Base-by-base conservation (phyloP, 202 grass and related monocot species). In the Setaria viridis region DNA sequence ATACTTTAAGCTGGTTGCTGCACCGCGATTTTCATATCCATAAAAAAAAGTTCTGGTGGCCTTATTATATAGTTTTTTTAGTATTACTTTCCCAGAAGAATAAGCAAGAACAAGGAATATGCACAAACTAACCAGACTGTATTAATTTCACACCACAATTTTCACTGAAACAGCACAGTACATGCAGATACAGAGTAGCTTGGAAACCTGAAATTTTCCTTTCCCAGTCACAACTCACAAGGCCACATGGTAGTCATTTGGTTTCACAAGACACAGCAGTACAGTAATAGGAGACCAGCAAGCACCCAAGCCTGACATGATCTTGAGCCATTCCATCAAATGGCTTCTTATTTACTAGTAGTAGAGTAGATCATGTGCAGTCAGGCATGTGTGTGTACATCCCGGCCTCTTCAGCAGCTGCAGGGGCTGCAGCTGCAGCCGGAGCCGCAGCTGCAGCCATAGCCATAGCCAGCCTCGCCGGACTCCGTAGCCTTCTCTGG, bases 341-440 rank as follows among this genome's bases (percentile, higher is more conserved):
- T 85, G 73, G 82, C 73, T 68, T 62, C 20, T 85, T 84, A 84
- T 79, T 85, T 62, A 79, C 30, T 72, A 30, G 14, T 79, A 72
- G 35, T 9, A 76, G 74, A 72, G 35, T 9, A 76, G 74, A 16
- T 4, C 47, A 75, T 37, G 19, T 53, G 77, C 57, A 30, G 9
- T 15, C 30, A 60, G 50, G 2, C 74, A 79, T 62, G 66, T 77
- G 30, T 34, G 53, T 60, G 41, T 14, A 33, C 14, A 58, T 46
- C 17, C 1, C 16, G n/a, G 21, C 39, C 41, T 34, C 57, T 45
- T 67, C 54, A 87, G 62, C 85, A 87, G 58, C 45, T 75, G 71
- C 85, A 82, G 43, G 85, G 85, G 50, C 50, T 76, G 70, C 85
- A 87, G 25, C 35, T 58, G 85, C 85, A 87, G 62, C 79, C 16